Conservation (phyloP, 2,329 filamentous ascomycete genomes). For the Aspergillus neoniger region DNA sequence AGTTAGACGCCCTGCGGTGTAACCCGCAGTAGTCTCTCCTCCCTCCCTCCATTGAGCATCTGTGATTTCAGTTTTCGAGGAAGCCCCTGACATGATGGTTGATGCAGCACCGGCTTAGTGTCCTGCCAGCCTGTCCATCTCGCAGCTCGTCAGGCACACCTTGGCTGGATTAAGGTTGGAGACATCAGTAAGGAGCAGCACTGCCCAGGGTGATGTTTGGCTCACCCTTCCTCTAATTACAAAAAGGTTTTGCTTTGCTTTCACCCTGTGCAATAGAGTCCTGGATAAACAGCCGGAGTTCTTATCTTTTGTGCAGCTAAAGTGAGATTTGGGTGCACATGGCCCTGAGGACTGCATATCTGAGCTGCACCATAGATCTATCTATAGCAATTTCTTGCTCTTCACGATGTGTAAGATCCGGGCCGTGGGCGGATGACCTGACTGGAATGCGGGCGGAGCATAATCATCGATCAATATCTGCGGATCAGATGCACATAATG, state of each 20-base stretch:
- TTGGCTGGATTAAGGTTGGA: conserved; percentile 17
- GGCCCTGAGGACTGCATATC: background rate
- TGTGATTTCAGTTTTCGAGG: conserved; percentile 10
- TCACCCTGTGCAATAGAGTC: too few species aligned
- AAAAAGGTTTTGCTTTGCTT: too few species aligned
- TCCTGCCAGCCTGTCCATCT: background rate
- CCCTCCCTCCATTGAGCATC: background rate
- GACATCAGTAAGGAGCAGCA: conserved; percentile 16
- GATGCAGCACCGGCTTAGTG: conserved; percentile 8
- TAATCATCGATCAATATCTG: background rate
- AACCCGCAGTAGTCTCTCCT: conserved; percentile 9
- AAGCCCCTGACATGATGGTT: conserved; percentile 17
- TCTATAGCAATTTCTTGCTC: background rate
- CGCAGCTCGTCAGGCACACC: conserved; percentile 4
- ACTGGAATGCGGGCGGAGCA: background rate
- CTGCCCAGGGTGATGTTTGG: background rate
- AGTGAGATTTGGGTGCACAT: background rate
- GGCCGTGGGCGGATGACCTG: background rate
- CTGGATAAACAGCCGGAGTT: background rate
- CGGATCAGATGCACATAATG: background rate
- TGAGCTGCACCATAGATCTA: background rate
- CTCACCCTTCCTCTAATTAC: too few species aligned
- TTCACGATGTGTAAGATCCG: background rate
- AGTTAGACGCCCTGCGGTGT: conserved; percentile 15
- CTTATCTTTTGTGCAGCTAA: background rate